Evolutionary conservation across 495 filamentous ascomycete genomes (phyloP).

Genomic region (Oidiodendron maius): DNA sequence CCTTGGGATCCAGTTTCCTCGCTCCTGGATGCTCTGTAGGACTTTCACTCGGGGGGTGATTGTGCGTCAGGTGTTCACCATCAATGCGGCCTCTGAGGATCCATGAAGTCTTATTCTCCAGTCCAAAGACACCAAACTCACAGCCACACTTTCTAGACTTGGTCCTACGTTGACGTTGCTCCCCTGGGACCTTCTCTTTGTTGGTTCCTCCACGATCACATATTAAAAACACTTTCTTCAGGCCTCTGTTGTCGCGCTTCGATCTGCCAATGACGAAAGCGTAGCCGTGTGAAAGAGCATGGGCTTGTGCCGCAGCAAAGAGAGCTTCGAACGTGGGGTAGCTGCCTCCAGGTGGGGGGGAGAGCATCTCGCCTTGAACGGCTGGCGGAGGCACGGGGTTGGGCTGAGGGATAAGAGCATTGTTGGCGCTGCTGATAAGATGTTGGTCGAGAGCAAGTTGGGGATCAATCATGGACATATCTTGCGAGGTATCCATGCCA

Average conservation of each 20-base stretch:
- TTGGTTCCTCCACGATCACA: conserved; percentile 49
- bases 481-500: conserved; percentile 5
- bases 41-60: conserved; percentile 51
- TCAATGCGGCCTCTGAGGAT: conserved; percentile 48
- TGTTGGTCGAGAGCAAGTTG: conserved; percentile 22
- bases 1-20: conserved; percentile 50
- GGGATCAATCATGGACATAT: conserved; percentile 24
- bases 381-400: conserved; percentile 1
- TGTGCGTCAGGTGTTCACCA: conserved; percentile 41
- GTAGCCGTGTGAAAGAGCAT: conserved; percentile 51
- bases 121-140: conserved; percentile 51
- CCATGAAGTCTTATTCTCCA: conserved; percentile 52
- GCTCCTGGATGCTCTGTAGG: conserved; percentile 49
- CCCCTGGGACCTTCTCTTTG: conserved; percentile 37
- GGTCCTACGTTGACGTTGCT: conserved; percentile 48
- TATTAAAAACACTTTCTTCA: conserved; percentile 54
- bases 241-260: conserved; percentile 47
- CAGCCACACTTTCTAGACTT: conserved; percentile 53
- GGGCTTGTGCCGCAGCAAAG: conserved; percentile 43
- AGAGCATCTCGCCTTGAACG: conserved; percentile 35
- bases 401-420: conserved; percentile 5
- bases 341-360: conserved; percentile 45
- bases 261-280: conserved; percentile 52
- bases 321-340: conserved; percentile 49
- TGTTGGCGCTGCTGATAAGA: conserved; percentile 5